phyloP scores from a whole-genome alignment of 208 protist species.

The Crithidia sp. region DNA sequence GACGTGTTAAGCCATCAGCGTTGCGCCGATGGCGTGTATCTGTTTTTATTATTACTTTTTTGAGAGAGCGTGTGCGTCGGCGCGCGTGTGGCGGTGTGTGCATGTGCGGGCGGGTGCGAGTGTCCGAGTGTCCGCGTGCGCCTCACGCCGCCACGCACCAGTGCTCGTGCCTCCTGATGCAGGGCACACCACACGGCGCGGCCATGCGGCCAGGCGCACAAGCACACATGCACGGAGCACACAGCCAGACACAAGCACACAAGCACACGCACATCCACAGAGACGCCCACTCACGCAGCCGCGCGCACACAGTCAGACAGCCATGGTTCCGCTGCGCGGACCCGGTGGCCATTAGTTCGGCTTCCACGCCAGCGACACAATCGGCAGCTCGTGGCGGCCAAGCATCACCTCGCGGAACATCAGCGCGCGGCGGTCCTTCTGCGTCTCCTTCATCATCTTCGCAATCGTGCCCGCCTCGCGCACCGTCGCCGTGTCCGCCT shows the following conservation, averaged over 20 bases:
- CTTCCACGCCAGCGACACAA: conserved; percentile 30
- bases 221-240: background rate
- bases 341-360: too few species aligned
- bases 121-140: background rate
- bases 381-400: conserved; percentile 44
- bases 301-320: too few species aligned
- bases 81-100: too few species aligned
- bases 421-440: conserved; percentile 25
- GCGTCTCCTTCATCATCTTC: conserved; percentile 22
- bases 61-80: too few species aligned
- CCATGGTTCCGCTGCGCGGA: too few species aligned
- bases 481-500: too few species aligned
- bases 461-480: too few species aligned
- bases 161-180: background rate
- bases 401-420: conserved; percentile 45
- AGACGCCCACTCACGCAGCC: too few species aligned
- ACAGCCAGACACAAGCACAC: background rate
- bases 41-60: background rate
- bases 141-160: background rate
- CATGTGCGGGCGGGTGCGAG: background rate
- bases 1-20: background rate
- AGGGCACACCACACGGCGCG: background rate
- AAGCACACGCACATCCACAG: background rate
- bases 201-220: too few species aligned
- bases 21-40: background rate